These are phyloP conservation scores for Intubia oerlemansii DNA, from an alignment of 2,329 filamentous ascomycete genomes.

Conservation along the genomic window DNA sequence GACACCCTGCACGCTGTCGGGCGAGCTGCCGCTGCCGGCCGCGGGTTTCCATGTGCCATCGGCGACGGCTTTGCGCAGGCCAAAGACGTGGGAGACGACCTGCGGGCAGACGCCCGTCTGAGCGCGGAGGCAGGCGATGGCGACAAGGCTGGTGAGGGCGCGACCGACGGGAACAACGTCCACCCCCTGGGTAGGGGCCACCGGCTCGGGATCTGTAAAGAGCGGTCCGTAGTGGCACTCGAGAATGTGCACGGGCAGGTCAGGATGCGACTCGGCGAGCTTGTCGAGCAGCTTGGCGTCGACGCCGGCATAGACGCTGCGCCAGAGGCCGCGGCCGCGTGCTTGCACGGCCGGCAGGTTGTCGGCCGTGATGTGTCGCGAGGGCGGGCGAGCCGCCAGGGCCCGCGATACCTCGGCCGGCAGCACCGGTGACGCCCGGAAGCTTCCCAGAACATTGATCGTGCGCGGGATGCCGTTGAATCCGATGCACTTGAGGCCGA, in stretches of 20 bases:
- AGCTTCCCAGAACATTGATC: slow-evolving; percentile 52
- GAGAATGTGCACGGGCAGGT: slow-evolving; percentile 63
- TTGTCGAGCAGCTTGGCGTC: slow-evolving; percentile 49
- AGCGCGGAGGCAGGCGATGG: slow-evolving; percentile 51
- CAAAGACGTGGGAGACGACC: slow-evolving; percentile 64
- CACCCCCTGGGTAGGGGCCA: slow-evolving; percentile 18
- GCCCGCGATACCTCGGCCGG: slow-evolving; percentile 28
- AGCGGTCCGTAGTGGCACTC: slow-evolving; percentile 52
- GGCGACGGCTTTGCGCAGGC: slow-evolving; percentile 52
- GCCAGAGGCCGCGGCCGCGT: slow-evolving; percentile 49
- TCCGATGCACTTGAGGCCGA: slow-evolving; percentile 32
- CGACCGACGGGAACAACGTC: slow-evolving; percentile 38
- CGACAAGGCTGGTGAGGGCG: slow-evolving; percentile 51
- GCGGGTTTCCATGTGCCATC: slow-evolving; percentile 35
- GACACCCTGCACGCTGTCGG: slow-evolving; percentile 24
- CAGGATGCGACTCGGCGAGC: slow-evolving; percentile 56
- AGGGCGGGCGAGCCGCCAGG: slow-evolving; percentile 30
- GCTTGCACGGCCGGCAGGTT: slow-evolving; percentile 32
- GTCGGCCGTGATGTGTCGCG: slow-evolving; percentile 26
- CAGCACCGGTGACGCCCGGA: slow-evolving; percentile 23
- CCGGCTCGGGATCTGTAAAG: slow-evolving; percentile 46
- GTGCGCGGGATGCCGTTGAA: slow-evolving; percentile 69
- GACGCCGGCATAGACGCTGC: slow-evolving; percentile 56
- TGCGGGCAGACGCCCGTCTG: slow-evolving; percentile 71
- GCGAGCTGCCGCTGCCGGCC: slow-evolving; percentile 10